phyloP scores from a whole-genome alignment of 148 eudicot species.

The Bassia scoparia region DNA sequence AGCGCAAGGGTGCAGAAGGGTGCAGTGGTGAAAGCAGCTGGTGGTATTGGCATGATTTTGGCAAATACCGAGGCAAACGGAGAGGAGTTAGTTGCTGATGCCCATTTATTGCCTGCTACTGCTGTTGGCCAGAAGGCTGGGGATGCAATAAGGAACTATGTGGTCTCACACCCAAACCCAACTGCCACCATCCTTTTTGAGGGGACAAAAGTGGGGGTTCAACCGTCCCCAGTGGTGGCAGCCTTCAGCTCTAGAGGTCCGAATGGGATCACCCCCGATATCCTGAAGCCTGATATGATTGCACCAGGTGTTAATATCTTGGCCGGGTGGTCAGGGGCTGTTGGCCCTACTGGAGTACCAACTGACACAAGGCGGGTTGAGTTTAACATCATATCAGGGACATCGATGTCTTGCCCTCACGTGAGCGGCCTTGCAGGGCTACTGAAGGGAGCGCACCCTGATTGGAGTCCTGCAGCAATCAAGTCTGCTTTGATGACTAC shows the following conservation, averaged over 20 bases:
- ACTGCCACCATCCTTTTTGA: constrained; percentile 46
- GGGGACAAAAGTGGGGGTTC: constrained; percentile 50
- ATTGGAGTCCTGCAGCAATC: constrained; percentile 62
- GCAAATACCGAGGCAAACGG: constrained; percentile 57
- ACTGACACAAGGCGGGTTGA: constrained; percentile 40
- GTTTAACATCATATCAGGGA: constrained; percentile 63
- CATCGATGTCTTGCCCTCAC: constrained; percentile 65
- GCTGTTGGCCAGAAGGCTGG: constrained; percentile 47
- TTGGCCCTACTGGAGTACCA: constrained; percentile 47
- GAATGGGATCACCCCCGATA: constrained; percentile 45
- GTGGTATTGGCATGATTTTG: constrained; percentile 62
- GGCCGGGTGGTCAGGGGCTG: constrained; percentile 53
- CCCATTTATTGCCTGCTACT: constrained; percentile 58
- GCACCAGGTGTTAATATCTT: constrained; percentile 71
- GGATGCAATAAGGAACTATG: constrained; percentile 35
- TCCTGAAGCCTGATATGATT: constrained; percentile 58
- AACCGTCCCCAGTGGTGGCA: constrained; percentile 63
- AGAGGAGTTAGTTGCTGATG: constrained; percentile 60
- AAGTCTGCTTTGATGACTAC: constrained; percentile 70
- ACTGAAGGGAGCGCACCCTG: constrained; percentile 50
- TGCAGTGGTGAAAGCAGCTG: constrained; percentile 55
- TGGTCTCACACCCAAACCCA: constrained; percentile 36
- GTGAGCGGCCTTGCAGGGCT: constrained; percentile 61
- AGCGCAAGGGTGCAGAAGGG: constrained; percentile 58
- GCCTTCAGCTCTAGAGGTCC: constrained; percentile 72